Percentiles rank a stretch among this genome's conserved stretches.
These are phyloP conservation scores for Coemansia sp. DNA, from an alignment of 192 early-diverging fungal genomes.

Conservation along the genomic window DNA sequence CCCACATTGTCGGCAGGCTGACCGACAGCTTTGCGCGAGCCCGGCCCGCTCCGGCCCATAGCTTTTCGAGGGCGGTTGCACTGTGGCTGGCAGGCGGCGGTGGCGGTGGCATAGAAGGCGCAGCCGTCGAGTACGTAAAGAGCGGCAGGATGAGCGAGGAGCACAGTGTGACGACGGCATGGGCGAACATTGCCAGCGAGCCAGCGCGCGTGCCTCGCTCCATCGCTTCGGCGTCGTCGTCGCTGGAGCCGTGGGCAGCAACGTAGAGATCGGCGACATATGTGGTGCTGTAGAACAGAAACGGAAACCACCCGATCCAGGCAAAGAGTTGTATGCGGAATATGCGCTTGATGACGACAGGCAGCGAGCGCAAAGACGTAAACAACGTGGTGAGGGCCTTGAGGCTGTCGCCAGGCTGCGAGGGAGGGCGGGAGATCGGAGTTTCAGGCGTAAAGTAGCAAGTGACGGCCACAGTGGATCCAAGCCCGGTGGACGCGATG, in stretches of 20 bases:
- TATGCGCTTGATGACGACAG: conserved; percentile 63
- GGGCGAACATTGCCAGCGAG: conserved; percentile 77
- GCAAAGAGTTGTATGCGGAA: conserved; percentile 90
- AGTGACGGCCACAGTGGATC: conserved; percentile 52
- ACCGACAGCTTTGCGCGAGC: conserved; percentile 11
- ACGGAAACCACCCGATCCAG: conserved; percentile 97
- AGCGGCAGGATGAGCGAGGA: conserved; percentile 33
- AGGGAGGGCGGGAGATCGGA: conserved; percentile 12
- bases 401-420: conserved; percentile 6
- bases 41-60: too few relatives aligned
- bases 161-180: conserved; percentile 66
- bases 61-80: too few relatives aligned
- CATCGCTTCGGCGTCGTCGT: conserved; percentile 16
- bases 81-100: neutral
- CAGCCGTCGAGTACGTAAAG: conserved; percentile 27
- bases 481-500: conserved; percentile 62
- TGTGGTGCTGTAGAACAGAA: conserved; percentile 79
- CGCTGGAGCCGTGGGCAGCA: conserved; percentile 7
- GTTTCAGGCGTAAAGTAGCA: conserved; percentile 60
- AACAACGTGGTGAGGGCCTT: conserved; percentile 34
- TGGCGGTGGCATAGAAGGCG: neutral
- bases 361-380: conserved; percentile 56
- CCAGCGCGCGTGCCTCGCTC: conserved; percentile 69
- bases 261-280: conserved; percentile 42
- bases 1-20: conserved; percentile 60